Evolutionary conservation across 495 filamentous ascomycete genomes (phyloP).

Genomic region (Letharia lupina): DNA sequence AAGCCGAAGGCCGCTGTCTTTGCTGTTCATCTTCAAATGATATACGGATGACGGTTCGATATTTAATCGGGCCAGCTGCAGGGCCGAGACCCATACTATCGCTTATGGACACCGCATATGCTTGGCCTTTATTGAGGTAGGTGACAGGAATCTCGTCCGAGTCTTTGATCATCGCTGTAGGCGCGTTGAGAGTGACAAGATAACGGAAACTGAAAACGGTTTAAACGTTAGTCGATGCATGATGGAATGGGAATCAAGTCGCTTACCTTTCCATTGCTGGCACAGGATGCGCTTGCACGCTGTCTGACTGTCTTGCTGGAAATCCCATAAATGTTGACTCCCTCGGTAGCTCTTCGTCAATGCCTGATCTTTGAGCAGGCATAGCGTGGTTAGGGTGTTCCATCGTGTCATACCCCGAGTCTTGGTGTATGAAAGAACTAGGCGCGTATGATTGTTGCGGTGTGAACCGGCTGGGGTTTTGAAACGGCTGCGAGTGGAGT

Average conservation of each 20-base stretch:
- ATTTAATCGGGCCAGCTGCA: constrained; percentile 44
- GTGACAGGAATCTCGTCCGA: constrained; percentile 84
- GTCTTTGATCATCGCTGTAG: constrained; percentile 92
- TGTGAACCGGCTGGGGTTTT: constrained; percentile 65
- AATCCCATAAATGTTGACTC: constrained; percentile 31
- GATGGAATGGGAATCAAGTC: constrained; percentile 31
- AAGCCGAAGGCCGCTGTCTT: constrained; percentile 66
- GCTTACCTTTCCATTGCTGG: constrained; percentile 38
- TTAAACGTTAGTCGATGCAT: constrained; percentile 30
- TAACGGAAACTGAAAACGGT: constrained; percentile 66
- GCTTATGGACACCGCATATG: constrained; percentile 70
- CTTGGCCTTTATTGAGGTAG: constrained; percentile 95
- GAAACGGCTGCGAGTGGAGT: constrained; percentile 59
- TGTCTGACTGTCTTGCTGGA: constrained; percentile 26
- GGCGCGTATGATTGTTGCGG: constrained; percentile 64
- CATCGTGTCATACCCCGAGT: constrained; percentile 69
- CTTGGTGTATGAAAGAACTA: constrained; percentile 67
- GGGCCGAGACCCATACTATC: constrained; percentile 46
- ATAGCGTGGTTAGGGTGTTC: constrained; percentile 56
- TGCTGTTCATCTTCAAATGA: constrained; percentile 94
- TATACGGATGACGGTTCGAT: constrained; percentile 80
- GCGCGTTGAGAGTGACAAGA: constrained; percentile 80
- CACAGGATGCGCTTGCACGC: constrained; percentile 34
- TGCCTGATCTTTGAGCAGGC: constrained; percentile 41
- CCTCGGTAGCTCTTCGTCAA: constrained; percentile 35